Conservation (phyloP, 2,329 filamentous ascomycete genomes). For the Fonsecaea multimorphosa region DNA sequence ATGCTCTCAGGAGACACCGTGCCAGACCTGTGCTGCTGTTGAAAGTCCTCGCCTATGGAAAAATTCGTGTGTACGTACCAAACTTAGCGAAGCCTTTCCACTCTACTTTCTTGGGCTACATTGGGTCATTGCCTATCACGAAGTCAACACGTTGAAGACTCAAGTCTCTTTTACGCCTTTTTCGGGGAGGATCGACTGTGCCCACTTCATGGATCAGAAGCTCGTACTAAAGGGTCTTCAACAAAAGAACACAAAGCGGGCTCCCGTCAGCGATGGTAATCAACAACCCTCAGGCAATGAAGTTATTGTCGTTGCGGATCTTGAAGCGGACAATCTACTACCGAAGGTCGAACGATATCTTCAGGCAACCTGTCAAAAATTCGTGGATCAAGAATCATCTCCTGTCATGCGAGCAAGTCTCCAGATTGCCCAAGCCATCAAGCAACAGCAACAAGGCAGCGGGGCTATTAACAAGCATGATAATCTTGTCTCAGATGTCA, state of each 20-base stretch:
- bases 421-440: constrained; percentile 16
- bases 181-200: constrained; percentile 61
- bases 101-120: constrained; percentile 63
- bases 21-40: constrained; percentile 64
- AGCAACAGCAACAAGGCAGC: constrained; percentile 13
- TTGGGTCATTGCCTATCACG: constrained; percentile 56
- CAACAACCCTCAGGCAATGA: background rate
- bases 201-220: constrained; percentile 60
- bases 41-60: constrained; percentile 68
- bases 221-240: constrained; percentile 54
- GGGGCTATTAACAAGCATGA: constrained; percentile 44
- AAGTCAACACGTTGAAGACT: constrained; percentile 44
- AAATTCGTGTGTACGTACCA: constrained; percentile 63
- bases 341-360: constrained; percentile 62
- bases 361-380: constrained; percentile 53
- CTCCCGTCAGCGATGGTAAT: background rate
- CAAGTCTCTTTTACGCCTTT: constrained; percentile 29
- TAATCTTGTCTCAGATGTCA: constrained; percentile 55
- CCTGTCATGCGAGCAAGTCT: constrained; percentile 50
- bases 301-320: constrained; percentile 57
- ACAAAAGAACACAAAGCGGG: background rate
- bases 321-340: constrained; percentile 48
- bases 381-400: constrained; percentile 55
- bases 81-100: constrained; percentile 64
- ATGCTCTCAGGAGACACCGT: constrained; percentile 66